Base-by-base conservation (phyloP, 2,329 filamentous ascomycete genomes). In the Epichloe uncinata region DNA sequence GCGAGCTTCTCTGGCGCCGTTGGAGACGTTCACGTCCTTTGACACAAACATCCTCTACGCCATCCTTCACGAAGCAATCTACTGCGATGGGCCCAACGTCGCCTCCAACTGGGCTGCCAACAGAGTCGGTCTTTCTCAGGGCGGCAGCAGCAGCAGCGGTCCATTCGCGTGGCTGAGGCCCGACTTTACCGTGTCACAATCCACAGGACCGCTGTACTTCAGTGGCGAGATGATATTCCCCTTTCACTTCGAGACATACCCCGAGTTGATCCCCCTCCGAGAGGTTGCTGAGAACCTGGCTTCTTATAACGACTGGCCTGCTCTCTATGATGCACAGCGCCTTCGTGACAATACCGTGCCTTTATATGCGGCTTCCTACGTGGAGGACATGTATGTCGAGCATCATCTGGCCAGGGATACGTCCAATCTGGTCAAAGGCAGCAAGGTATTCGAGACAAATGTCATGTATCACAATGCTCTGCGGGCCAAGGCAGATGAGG, bases 381-480 rank as follows among this genome's bases (percentile, higher is more conserved):
- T 87, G 4, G 84, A 95, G 54, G 89, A 95, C 62, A 93, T 96
- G 86, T 96, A 94, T 60, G 90, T 97, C 33, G 85, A 94, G 60
- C 85, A 79, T 57, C 79, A 79, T 6, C 69, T 89, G 49, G 84
- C 86, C 8, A 75, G 78, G 58, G 79, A 85, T 57, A 94, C 88
- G 15, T 87, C 87, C 9, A 70, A 69, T 40, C 77, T 82, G 60
- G 85, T 96, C 62, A 84, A 79, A 62, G 82, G 81, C 1, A 84
- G 80, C 62, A 89, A 87, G 69, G 81, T 87, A 40, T 93, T 84
- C 58, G 79, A 93, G 61, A 95, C 88, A 38, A 96, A 95, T 63
- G 73, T 76, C 22, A 79, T 95, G 74, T 93, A 93, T 61, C 91
- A 97, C 66, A 84, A 93, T 61, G 91, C 85, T 0, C 64, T 96